Percentiles rank a stretch among this genome's conserved stretches.
These are phyloP conservation scores for Casuarina equisetifolia DNA, from an alignment of 306 rosid species.

Conservation along the genomic window DNA sequence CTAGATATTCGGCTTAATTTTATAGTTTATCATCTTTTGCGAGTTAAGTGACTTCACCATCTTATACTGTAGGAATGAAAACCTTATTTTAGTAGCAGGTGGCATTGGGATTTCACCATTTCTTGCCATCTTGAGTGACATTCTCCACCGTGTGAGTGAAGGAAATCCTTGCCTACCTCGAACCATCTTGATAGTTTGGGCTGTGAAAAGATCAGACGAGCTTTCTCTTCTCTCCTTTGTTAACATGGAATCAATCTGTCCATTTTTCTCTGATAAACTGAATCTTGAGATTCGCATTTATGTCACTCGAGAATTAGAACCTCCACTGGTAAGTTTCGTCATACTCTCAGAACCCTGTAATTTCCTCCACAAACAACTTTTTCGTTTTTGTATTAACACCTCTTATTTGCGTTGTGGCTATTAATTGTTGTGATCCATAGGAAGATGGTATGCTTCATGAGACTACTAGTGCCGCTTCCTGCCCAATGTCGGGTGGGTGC, in stretches of 20 bases:
- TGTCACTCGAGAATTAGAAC: conserved; percentile 79
- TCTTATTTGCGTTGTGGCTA: conserved; percentile 20
- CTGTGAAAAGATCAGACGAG: conserved; percentile 74
- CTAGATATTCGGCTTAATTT: conserved; percentile 1
- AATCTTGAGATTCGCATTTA: conserved; percentile 56
- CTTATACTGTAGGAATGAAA: conserved; percentile 68
- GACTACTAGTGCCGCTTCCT: conserved; percentile 41
- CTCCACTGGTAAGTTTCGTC: conserved; percentile 66
- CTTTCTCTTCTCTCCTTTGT: conserved; percentile 73
- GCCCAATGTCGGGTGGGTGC: conserved; percentile 40
- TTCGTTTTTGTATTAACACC: neutral
- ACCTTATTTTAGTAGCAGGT: conserved; percentile 87
- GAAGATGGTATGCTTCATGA: conserved; percentile 63
- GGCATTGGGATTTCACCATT: conserved; percentile 96
- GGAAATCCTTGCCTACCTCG: conserved; percentile 70
- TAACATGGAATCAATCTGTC: conserved; percentile 70
- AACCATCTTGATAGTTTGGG: conserved; percentile 77
- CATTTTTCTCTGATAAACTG: conserved; percentile 52
- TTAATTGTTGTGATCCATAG: conserved; percentile 38
- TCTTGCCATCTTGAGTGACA: conserved; percentile 83
- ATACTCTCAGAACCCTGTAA: conserved; percentile 8
- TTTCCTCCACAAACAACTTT: conserved; percentile 4
- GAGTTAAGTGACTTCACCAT: conserved; percentile 13
- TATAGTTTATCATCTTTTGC: conserved; percentile 5
- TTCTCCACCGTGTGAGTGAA: conserved; percentile 71